Percentiles rank a stretch among this genome's conserved stretches.
Evolutionary conservation across 768 basidiomycete genomes (phyloP).

Genomic region (Macrolepiota dolichaula): DNA sequence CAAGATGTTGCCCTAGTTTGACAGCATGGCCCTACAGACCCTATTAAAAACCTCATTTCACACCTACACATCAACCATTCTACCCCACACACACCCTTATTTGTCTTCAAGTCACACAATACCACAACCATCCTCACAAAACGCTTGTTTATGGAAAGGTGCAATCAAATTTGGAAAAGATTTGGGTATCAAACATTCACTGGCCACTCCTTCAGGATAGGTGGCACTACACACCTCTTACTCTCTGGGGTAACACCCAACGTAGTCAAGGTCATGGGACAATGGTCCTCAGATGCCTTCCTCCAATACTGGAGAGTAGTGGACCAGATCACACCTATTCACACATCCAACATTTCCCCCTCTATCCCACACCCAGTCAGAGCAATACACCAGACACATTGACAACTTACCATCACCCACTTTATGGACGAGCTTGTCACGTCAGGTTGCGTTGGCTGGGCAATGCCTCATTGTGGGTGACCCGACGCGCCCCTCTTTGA

Average conservation of each 20-base stretch:
- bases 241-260: conserved; percentile 25
- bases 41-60: neutral
- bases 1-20: neutral
- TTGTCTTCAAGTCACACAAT: no score
- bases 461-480: neutral
- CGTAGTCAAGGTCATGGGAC: conserved; percentile 26
- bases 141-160: conserved; percentile 5
- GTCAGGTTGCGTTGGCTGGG: neutral
- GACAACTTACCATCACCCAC: no score
- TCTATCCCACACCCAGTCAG: no score
- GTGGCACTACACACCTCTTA: conserved; percentile 24
- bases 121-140: conserved; percentile 11
- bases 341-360: neutral
- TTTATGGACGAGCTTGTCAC: neutral
- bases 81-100: no score
- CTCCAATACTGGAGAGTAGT: conserved; percentile 25
- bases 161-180: conserved; percentile 10
- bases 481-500: neutral
- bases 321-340: conserved; percentile 19
- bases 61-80: neutral
- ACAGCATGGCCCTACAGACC: neutral
- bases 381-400: no score
- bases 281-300: conserved; percentile 31
- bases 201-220: conserved; percentile 26
- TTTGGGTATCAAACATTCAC: neutral